Conservation (phyloP, 2,329 filamentous ascomycete species). For the Ophiostoma quercus region DNA sequence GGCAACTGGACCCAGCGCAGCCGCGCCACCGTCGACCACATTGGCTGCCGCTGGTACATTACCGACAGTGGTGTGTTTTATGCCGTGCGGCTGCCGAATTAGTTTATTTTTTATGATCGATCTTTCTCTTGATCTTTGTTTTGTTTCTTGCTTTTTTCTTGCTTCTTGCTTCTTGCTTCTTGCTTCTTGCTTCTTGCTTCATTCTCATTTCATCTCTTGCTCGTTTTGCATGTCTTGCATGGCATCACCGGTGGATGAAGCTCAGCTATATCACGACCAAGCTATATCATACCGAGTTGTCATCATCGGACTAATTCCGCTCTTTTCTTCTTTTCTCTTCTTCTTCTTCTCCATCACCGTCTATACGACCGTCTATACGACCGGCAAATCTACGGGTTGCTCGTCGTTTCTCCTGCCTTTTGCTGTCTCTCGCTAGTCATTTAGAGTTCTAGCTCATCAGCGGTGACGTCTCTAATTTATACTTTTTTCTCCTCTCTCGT, state of each 20-base stretch:
- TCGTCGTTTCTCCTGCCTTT: not conserved
- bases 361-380: not conserved
- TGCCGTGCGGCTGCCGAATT: slow-evolving; percentile 48
- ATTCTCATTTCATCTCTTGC: no score
- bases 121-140: no score
- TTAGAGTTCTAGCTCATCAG: not conserved
- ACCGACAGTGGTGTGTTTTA: slow-evolving; percentile 56
- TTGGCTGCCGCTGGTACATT: slow-evolving; percentile 55
- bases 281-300: not conserved
- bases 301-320: no score
- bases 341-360: not conserved
- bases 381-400: not conserved
- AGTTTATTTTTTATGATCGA: no score
- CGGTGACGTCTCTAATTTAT: not conserved
- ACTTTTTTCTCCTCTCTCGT: not conserved
- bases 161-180: no score
- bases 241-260: no score
- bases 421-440: not conserved
- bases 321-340: not conserved
- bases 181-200: no score
- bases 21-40: slow-evolving; percentile 55
- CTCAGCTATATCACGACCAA: no score
- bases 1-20: slow-evolving; percentile 55
- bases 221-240: no score
- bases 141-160: no score